Evolutionary conservation across 1,139 yeast species (phyloP).

Genomic region (Pichia terricola): DNA sequence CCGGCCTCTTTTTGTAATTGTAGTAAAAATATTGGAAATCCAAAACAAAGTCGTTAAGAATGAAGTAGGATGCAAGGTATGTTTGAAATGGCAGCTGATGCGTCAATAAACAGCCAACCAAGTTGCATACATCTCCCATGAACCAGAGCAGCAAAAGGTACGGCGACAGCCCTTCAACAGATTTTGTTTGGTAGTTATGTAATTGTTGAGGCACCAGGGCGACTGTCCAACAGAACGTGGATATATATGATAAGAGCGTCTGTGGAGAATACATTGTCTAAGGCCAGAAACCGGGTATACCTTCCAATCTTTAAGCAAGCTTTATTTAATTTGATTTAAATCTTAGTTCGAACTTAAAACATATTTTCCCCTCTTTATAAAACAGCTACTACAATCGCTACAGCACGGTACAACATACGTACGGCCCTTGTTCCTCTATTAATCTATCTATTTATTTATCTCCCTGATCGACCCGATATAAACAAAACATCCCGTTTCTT

Average conservation of each 20-base stretch:
- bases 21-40: conserved; percentile 74
- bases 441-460: no score
- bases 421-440: no score
- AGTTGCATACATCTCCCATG: conserved; percentile 72
- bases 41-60: conserved; percentile 60
- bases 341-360: no score
- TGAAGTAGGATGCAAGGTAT: conserved; percentile 61
- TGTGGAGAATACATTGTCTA: no score
- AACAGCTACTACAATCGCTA: no score
- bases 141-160: conserved; percentile 70
- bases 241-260: conserved; percentile 22
- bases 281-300: no score
- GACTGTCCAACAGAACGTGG: conserved; percentile 60
- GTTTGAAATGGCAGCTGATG: conserved; percentile 70
- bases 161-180: conserved; percentile 78
- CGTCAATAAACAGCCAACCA: conserved; percentile 67
- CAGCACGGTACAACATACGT: no score
- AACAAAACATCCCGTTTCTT: no score
- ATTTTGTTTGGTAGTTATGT: conserved; percentile 60
- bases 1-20: conserved; percentile 1
- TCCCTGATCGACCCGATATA: no score
- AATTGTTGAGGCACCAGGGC: conserved; percentile 82
- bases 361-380: no score
- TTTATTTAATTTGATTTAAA: no score
- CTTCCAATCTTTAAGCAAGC: no score